Base-by-base conservation (phyloP, 345 rosid species). In the Laguncularia racemosa region DNA sequence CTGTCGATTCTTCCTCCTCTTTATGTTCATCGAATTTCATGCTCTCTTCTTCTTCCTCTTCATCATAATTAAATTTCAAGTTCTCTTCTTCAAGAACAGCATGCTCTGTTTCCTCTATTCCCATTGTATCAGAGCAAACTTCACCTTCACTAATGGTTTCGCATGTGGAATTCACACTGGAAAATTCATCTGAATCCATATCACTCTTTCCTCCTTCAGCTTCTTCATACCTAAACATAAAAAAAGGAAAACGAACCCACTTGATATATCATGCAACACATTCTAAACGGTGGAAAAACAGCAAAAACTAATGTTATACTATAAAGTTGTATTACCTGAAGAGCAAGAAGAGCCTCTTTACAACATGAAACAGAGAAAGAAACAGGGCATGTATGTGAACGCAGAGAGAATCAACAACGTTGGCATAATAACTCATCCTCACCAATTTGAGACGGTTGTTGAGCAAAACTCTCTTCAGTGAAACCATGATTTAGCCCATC, bases 301-400 rank as follows among this genome's bases (percentile, higher is more conserved):
- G 7, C 40, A 33, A 33, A 33, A 23, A 23, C 28, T 23, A 23
- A 23, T 6, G 28, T 23, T 23, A 23, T 23, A 23, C 3, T 33
- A 33, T 4, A 9, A 33, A 9, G 1, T 7, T 16, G n/a, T 28
- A 44, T 46, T 73, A 84, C 89, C 88, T 68, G 69, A 44, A 70
- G 15, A 76, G 7, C 40, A 33, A 33, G 3, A 33, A 17, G 44
- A 60, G 50, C 65, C 64, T 71, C 40, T 38, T 33, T 69, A 78
- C 13, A 66, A 74, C 56, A 62, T 61, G 60, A 49, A 78, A 73
- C 71, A 80, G 72, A 55, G 71, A 17, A 44, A 61, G 44, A 52
- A 79, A 75, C 76, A 82, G 70, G 54, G 81, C 57, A 16, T 69
- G 61, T 72, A 81, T 60, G 49, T 61, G 71, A 58, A 71, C 70